Evolutionary conservation across 1,284 basidiomycete species (phyloP), one percentile per base, ranked within the genome.

Genomic region (Sporisorium sorghi): DNA sequence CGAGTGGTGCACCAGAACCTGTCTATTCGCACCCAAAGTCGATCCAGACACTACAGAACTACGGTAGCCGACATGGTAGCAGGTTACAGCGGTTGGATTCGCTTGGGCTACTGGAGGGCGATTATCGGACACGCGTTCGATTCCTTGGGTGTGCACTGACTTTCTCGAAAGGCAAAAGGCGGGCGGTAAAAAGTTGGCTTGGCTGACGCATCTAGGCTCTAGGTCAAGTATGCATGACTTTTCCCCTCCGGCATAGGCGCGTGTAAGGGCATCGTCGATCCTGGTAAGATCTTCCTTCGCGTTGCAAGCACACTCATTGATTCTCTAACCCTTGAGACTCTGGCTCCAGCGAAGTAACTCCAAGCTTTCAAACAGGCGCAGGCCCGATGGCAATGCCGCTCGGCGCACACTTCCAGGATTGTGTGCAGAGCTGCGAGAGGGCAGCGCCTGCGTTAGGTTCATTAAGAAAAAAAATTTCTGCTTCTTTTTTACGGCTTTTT

Each of bases 181-280:
- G 19, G n/a, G 42, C n/a, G 43, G 14, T 23, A 24, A 17, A 24
- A 51, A 51, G 49, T 52, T 26, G 51, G 49, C 61, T 64, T 58
- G 61, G 50, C 37, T 30, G 61, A 64, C 61, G 61, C 61, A 64
- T 32, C 50, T 64, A 64, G 61, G 61, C 61, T 64, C 43, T 64
- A 64, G 48, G 61, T 64, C 61, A 64, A 64, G 61, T 58, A 53
- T 47, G 49, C 33, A 48, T 40, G 44, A 51, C 23, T 42, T 52
- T 37, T 21, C 19, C 19, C 12, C 24, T 21, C 23, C 21, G n/a
- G n/a, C n/a, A n/a, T n/a, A n/a, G n/a, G n/a, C n/a, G n/a, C n/a
- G n/a, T n/a, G n/a, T n/a, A n/a, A n/a, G n/a, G n/a, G n/a, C n/a
- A n/a, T n/a, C n/a, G n/a, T 23, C 23, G 30, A 47, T 48, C 61